Evolutionary conservation across 202 grass and related monocot genomes (phyloP).

Genomic region (Hordeum pubiflorum): DNA sequence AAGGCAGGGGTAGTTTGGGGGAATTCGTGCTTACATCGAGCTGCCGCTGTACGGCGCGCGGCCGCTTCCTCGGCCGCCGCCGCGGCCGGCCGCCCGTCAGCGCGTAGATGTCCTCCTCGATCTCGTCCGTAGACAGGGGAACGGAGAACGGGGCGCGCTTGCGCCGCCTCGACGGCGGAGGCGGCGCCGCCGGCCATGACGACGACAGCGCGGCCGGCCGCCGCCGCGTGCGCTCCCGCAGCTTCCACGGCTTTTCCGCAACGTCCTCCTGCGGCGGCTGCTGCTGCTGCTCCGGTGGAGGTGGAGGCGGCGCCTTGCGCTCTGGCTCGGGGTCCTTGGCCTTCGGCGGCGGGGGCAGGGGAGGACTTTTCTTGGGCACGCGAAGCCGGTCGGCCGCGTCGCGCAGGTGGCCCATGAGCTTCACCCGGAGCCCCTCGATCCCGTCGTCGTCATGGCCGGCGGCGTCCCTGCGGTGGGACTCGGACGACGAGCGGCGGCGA

Average conservation of each 20-base stretch:
- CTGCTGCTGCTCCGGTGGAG: neutral
- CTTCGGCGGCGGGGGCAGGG: neutral
- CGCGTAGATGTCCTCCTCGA: constrained; percentile 74
- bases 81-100: constrained; percentile 52
- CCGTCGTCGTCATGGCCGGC: neutral
- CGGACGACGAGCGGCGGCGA: constrained; percentile 18
- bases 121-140: constrained; percentile 43
- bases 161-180: neutral
- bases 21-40: constrained; percentile 56
- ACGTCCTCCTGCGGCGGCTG: neutral
- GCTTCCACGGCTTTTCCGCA: constrained; percentile 48
- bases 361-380: neutral
- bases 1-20: constrained; percentile 14
- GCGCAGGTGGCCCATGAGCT: constrained; percentile 58
- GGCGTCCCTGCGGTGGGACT: neutral
- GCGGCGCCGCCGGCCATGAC: neutral
- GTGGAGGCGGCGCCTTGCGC: neutral
- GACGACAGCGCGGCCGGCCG: constrained; percentile 9
- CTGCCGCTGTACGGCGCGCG: constrained; percentile 53
- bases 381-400: constrained; percentile 38
- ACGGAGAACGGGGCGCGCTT: constrained; percentile 52
- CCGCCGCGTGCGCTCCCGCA: constrained; percentile 38
- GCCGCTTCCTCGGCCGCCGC: constrained; percentile 61
- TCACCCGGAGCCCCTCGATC: constrained; percentile 33
- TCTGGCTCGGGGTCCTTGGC: constrained; percentile 5